Evolutionary conservation across 2,329 filamentous ascomycete genomes (phyloP), one percentile per base, ranked within the genome.

Genomic region (Sclerotiophoma versabilis): DNA sequence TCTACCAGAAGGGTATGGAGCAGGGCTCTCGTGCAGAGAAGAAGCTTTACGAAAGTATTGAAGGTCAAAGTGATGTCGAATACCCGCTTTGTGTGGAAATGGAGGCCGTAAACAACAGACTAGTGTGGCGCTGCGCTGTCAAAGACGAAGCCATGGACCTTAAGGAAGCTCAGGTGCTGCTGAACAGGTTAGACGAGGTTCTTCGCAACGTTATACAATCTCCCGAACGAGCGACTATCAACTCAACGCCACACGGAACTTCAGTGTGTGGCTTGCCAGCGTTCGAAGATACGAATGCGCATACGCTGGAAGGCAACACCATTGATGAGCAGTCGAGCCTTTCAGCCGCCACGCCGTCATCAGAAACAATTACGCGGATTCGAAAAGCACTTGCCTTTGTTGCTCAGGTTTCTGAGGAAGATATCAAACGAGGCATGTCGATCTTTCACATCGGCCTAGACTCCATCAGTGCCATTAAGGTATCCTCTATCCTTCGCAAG

Each of bases 391-490:
- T 86, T 9, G 76, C 81, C 8, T 61, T 75, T 25, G 80, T 93
- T 0, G 90, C 92, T 0, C 84, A 83, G 14, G 75, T 89, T 0
- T 78, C 86, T 0, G 74, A 80, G 15, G 68, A 79, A 0, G 79
- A 84, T 1, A 89, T 96, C 45, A 74, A 77, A 2, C 81, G 80
- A 49, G 78, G 80, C 0, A 83, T 87, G 44, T 91, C 83, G 0
- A 83, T 96, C 11, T 96, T 95, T 72, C 87, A 95, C 59, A 81
- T 97, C 1, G 93, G 93, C 0, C 84, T 97, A 1, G 93, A 97
- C 71, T 97, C 93, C 0, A 96, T 97, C 72, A 93, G 88, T 59
- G 89, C 92, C 1, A 95, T 97, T 77, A 96, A 95, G 66, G 86
- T 92, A 3, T 86, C 87, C 8, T 83, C 88, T 0, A 78, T 92